A percentile compares a stretch with the other conserved stretches of the same genome.
These are phyloP conservation scores for Xenoacremonium recifei DNA, from an alignment of 2,329 filamentous ascomycete species.

Conservation along the genomic window DNA sequence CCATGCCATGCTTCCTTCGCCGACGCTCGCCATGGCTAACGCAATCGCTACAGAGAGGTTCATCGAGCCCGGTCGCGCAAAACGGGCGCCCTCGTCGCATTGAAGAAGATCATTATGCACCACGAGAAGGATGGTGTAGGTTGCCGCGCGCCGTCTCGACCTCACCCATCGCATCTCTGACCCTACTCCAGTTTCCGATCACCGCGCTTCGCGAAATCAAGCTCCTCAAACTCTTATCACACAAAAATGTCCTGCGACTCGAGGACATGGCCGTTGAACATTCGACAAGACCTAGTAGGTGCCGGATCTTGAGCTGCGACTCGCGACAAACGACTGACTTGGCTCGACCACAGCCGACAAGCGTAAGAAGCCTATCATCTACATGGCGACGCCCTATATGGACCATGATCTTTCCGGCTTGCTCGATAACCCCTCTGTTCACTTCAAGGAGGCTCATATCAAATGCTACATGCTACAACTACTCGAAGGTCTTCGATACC, in stretches of 20 bases:
- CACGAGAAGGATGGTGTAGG: slow-evolving; percentile 94
- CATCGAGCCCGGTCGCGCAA: slow-evolving; percentile 81
- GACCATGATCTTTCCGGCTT: slow-evolving; percentile 97
- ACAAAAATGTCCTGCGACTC: slow-evolving; percentile 80
- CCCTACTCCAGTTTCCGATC: slow-evolving; percentile 77
- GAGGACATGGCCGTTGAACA: slow-evolving; percentile 97
- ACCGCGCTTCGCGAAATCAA: slow-evolving; percentile 97
- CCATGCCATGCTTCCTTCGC: not conserved
- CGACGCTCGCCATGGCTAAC: slow-evolving; percentile 11
- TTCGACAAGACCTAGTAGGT: slow-evolving; percentile 57
- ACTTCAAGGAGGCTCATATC: slow-evolving; percentile 85
- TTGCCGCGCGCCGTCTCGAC: slow-evolving; percentile 13
- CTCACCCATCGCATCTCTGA: slow-evolving; percentile 6
- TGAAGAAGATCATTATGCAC: slow-evolving; percentile 99
- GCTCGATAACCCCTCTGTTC: slow-evolving; percentile 88
- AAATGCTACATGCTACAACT: slow-evolving; percentile 98
- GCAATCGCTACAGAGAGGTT: slow-evolving; percentile 64
- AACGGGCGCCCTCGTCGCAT: slow-evolving; percentile 72
- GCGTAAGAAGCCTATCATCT: slow-evolving; percentile 82
- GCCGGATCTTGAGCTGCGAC: slow-evolving; percentile 7
- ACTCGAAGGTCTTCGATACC: slow-evolving; percentile 82
- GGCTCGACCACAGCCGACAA: slow-evolving; percentile 69
- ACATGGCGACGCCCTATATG: slow-evolving; percentile 99
- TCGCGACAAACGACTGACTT: no score
- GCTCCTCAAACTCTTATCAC: slow-evolving; percentile 90